Evolutionary conservation across 2,329 filamentous ascomycete genomes (phyloP), one percentile per base, ranked within the genome.

Genomic region (Proliferodiscus dingleyae): DNA sequence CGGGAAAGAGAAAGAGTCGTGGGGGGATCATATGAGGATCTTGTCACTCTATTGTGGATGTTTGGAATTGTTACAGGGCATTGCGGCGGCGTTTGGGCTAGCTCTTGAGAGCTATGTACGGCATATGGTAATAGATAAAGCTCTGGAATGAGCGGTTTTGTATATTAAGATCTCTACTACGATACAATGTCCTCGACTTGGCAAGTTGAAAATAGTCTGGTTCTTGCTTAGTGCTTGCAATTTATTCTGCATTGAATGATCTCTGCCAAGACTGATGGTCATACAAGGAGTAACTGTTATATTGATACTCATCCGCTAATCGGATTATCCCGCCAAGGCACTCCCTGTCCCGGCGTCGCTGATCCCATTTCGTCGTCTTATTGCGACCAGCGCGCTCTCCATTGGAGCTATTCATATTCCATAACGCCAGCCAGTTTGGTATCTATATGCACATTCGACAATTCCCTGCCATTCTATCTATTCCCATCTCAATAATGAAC

Each of bases 71-170:
- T 22, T 28, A 28, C 26, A 16, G 15, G 15, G 38, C 38, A 41
- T 41, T 32, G 38, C 38, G 38, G 6, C 15, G 38, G 38, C 23
- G 38, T 41, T 41, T 29, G 23, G 38, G 26, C 19, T 15, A 34
- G 13, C 32, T 33, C 2, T n/a, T 13, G 4, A n/a, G 2, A 9
- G 30, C 18, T 34, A 34, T 34, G 32, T 34, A 34, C 8, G 32
- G 16, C 19, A 18, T 34, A 2, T 19, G 16, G 15, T 5, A 18
- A 9, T 15, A 34, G 32, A 34, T 34, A 34, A 9, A 34, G 26
- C 15, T 19, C 32, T 9, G 16, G 15, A 10, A 16, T 13, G 32
- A 34, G 32, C 15, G 10, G 15, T n/a, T 9, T 9, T 19, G 16
- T 13, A 10, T 34, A 34, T 34, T 16, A 19, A 4, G 19, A 34